Evolutionary conservation across 2,329 filamentous ascomycete genomes (phyloP), one percentile per base, ranked within the genome.

Genomic region (Claviceps pusilla): DNA sequence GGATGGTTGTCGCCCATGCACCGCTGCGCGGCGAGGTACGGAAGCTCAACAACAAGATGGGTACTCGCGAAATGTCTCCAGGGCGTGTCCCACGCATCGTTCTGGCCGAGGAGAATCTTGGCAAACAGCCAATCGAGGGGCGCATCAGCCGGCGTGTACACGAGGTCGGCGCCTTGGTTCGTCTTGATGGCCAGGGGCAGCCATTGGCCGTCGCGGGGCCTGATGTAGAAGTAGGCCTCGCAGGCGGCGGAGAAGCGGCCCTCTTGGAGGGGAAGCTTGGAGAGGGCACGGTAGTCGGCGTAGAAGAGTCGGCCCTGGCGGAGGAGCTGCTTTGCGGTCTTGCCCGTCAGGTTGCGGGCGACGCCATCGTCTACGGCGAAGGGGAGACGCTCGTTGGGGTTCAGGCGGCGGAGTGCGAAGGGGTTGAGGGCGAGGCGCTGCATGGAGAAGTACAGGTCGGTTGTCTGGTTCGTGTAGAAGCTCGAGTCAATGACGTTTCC

Each of bases 81-180:
- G 52, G 74, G 70, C 0, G 65, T 64, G 55, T 71, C 67, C 62
- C 71, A 76, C 41, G 76, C 65, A 57, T 76, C 72, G 51, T 76
- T 75, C 31, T 65, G 61, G 51, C 75, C 75, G 59, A 73, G 74
- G 59, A 73, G 66, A 47, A 76, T 71, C 63, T 77, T 77, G 6
- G 74, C 75, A 4, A 77, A 61, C 6, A 75, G 60, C 75, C 74
- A 77, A 61, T 78, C 74, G n/a, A 69, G 66, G 3, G 60, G 29
- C 0, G 57, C 52, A 55, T 77, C 74, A 0, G 66, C 59, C 2
- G 74, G 73, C 3, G 74, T 77, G 61, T 77, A 77, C 6, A 70
- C 64, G 31, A 63, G 51, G 11, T 61, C 58, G 31, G 49, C 41
- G 16, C 68, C 68, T 14, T 65, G 63, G 55, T 75, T 74, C n/a